These are phyloP conservation scores for Cotoneaster glaucophyllus DNA, from an alignment of 306 rosid genomes.

Conservation along the genomic window DNA sequence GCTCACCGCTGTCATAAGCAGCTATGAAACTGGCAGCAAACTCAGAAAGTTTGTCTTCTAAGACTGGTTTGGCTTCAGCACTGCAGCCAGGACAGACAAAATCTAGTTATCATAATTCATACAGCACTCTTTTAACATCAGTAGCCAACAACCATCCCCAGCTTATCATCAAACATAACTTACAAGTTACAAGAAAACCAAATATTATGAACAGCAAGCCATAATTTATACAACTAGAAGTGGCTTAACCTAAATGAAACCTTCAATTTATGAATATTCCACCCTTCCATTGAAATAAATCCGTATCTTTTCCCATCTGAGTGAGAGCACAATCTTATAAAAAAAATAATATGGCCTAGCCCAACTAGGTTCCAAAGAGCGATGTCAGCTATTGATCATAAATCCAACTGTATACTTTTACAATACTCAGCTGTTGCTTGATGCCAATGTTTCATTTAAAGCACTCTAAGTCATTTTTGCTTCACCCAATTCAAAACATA, in stretches of 20 bases:
- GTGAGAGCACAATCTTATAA: neutral
- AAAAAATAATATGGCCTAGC: neutral
- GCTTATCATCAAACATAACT: neutral
- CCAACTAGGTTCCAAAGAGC: neutral
- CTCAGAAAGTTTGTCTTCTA: slow-evolving; percentile 70
- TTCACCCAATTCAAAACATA: neutral
- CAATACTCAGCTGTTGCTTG: neutral
- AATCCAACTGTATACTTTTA: neutral
- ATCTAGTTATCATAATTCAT: neutral
- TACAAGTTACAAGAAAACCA: neutral
- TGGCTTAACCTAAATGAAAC: neutral
- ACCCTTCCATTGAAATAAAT: neutral
- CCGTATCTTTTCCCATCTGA: neutral
- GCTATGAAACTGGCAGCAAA: slow-evolving; percentile 62
- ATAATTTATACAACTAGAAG: neutral
- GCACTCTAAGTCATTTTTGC: neutral
- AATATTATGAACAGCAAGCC: neutral
- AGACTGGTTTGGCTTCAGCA: slow-evolving; percentile 58
- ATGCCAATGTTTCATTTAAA: neutral
- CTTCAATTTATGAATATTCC: neutral
- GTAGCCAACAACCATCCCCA: neutral
- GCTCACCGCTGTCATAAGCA: slow-evolving; percentile 78
- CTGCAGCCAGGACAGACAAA: slow-evolving; percentile 48
- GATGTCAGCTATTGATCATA: neutral
- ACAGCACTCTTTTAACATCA: neutral